Percentiles rank a stretch among this genome's conserved stretches.
Evolutionary conservation across 176 grass and related monocot genomes (phyloP).

Genomic region (Musa troglodytarum): DNA sequence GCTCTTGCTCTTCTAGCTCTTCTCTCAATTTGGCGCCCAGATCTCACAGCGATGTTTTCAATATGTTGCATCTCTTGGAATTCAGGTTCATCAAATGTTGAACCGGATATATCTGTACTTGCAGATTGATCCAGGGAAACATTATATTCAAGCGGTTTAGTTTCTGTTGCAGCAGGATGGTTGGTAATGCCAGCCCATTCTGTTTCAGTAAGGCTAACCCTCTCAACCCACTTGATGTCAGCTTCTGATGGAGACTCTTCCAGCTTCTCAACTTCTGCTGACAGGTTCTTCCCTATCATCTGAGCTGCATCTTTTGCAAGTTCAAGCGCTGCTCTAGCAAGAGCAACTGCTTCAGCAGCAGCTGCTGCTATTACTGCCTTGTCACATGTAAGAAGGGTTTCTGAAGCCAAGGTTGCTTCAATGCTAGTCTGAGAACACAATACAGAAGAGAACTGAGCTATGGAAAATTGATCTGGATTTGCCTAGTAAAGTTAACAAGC

Average conservation of each 20-base stretch:
- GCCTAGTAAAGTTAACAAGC: not conserved
- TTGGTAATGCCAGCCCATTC: not conserved
- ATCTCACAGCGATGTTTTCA: conserved; percentile 45
- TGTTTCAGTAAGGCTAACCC: conserved; percentile 22
- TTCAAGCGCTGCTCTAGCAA: conserved; percentile 76
- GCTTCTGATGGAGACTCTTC: too few relatives aligned
- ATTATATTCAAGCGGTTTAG: conserved; percentile 11
- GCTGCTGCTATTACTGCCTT: conserved; percentile 65
- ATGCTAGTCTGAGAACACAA: conserved; percentile 25
- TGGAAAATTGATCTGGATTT: not conserved
- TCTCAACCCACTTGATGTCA: too few relatives aligned
- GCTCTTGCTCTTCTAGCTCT: conserved; percentile 57
- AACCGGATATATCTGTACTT: conserved; percentile 25
- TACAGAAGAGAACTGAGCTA: not conserved
- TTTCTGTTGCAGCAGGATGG: conserved; percentile 12
- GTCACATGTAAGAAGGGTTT: conserved; percentile 44
- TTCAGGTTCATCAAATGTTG: conserved; percentile 35
- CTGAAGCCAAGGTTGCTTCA: conserved; percentile 32
- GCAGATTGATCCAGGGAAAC: not conserved
- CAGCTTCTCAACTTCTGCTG: not conserved
- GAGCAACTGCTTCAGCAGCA: conserved; percentile 72
- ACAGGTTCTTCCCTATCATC: conserved; percentile 27
- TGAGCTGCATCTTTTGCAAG: conserved; percentile 60
- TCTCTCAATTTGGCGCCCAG: conserved; percentile 52
- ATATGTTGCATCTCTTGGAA: conserved; percentile 9